Evolutionary conservation across 2,329 filamentous ascomycete genomes (phyloP), one percentile per base, ranked within the genome.

Genomic region (Sclerotinia borealis): DNA sequence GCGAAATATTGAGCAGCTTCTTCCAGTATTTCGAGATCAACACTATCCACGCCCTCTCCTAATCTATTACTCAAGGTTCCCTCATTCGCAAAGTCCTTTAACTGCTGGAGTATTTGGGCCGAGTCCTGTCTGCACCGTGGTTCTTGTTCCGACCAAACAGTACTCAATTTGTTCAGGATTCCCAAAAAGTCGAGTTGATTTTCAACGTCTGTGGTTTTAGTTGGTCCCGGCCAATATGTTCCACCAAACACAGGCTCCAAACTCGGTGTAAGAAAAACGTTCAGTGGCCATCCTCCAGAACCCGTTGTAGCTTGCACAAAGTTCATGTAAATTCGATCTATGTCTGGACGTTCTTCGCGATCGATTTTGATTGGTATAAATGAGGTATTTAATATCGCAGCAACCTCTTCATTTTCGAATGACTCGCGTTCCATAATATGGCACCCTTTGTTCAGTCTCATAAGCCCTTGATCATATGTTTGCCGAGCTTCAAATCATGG

Each of bases 321-420:
- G 78, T 96, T 96, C 92, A 97, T 97, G 76, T 98, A 98, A 68
- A 98, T 93, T 66, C 90, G 87, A 73, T 99, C 95, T 68, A 98
- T 86, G 73, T 98, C 93, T 10, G 93, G 93, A 31, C 93, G 87
- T 77, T 96, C 92, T 77, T 99, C 95, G 65, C 93, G 86, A 76
- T 99, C 95, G 72, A 98, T 85, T 71, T 97, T 90, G 75, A 98
- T 87, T 4, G 95, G 93, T 50, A 99, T 86, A 75, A 98, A 99
- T 63, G 86, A 85, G 65, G 88, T 81, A 78, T 98, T 99, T 41
- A 99, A 82, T 63, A 96, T 81, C 29, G 85, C 78, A 19, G 95
- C 92, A 65, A 96, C 88, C 67, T 92, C 86, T 2, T 85, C 80
- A 69, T 96, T 91, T 74, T 88, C 88, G 76, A 99, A 98, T 25